Evolutionary conservation across 345 rosid species (phyloP).

Genomic region (Raphanus raphanistrum): DNA sequence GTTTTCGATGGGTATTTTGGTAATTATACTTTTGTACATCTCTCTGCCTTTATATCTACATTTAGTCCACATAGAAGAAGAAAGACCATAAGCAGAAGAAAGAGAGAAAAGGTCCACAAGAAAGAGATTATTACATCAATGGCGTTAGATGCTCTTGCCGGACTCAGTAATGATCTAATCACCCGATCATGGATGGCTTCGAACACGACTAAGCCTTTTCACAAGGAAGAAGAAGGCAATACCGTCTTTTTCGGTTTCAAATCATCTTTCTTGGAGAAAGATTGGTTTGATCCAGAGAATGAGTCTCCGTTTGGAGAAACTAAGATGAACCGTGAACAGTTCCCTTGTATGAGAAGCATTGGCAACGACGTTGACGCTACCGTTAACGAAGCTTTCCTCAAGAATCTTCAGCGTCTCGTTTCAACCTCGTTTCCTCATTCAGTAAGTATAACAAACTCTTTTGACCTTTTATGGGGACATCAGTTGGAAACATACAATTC

Average conservation of each 20-base stretch:
- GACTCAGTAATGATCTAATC: constrained; percentile 44
- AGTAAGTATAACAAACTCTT: constrained; percentile 11
- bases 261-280: constrained; percentile 44
- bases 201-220: no score
- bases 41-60: not conserved
- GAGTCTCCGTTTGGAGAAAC: constrained; percentile 53
- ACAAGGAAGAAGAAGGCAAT: constrained; percentile 14
- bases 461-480: not conserved
- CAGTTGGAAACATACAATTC: not conserved
- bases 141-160: constrained; percentile 33
- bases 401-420: constrained; percentile 29
- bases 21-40: not conserved
- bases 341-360: constrained; percentile 61
- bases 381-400: constrained; percentile 63
- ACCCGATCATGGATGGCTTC: constrained; percentile 46
- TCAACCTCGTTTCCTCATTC: not conserved
- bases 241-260: constrained; percentile 52
- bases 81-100: constrained; percentile 13
- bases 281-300: constrained; percentile 43
- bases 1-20: constrained; percentile 11
- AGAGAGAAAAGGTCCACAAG: not conserved
- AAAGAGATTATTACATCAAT: not conserved
- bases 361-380: constrained; percentile 50
- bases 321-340: constrained; percentile 40
- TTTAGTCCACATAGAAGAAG: not conserved